A percentile compares a stretch with the other conserved stretches of the same genome.
Conservation (phyloP, 108 stramenopile species). For the Nitzschia inconspicua region DNA sequence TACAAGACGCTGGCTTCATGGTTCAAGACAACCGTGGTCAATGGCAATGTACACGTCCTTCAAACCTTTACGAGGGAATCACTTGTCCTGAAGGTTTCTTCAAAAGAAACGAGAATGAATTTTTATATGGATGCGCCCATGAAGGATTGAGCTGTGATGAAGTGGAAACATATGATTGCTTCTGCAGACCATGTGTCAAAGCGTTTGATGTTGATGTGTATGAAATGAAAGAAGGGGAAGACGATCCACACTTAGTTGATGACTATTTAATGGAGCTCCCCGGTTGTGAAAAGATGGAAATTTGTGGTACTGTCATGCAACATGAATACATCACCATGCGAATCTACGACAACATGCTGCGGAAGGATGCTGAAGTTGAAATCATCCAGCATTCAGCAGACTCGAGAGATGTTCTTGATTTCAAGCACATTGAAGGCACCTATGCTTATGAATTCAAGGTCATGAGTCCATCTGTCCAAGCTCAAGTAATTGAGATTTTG, state of each 20-base stretch:
- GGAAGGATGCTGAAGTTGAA: neutral
- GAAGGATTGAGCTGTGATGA: constrained; percentile 4
- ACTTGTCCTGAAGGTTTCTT: constrained; percentile 17
- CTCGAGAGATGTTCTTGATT: neutral
- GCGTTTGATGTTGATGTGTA: constrained; percentile 32
- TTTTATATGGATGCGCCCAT: neutral
- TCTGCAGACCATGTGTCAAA: constrained; percentile 33
- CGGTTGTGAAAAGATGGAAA: constrained; percentile 26
- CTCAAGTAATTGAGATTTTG: constrained; percentile 23
- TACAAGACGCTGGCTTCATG: constrained; percentile 4
- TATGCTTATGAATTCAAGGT: constrained; percentile 18
- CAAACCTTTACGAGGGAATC: constrained; percentile 24
- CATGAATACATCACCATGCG: constrained; percentile 6
- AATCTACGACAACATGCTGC: constrained; percentile 14
- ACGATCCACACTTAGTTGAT: neutral
- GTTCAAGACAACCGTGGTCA: neutral
- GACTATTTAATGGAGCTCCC: neutral
- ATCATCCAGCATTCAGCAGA: neutral
- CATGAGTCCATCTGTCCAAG: constrained; percentile 1
- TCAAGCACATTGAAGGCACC: neutral
- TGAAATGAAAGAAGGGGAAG: neutral
- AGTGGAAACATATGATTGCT: constrained; percentile 13
- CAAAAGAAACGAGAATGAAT: neutral
- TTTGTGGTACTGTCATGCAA: too few relatives aligned
- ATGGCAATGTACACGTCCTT: constrained; percentile 10